Evolutionary conservation across 2,329 filamentous ascomycete genomes (phyloP).

Genomic region (Trichoderma endophyticum): DNA sequence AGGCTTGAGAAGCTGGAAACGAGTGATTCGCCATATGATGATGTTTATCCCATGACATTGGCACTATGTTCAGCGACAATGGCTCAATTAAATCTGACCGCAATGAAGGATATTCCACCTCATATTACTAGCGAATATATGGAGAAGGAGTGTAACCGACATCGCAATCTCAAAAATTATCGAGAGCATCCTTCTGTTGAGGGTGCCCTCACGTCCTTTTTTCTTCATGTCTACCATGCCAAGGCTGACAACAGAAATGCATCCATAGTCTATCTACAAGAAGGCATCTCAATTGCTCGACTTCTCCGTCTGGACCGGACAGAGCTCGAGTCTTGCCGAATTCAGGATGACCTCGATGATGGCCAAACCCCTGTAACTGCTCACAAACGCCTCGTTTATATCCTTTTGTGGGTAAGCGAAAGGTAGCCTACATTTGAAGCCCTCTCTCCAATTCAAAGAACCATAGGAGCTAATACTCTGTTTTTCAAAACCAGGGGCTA

Average conservation of each 20-base stretch:
- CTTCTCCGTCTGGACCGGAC: slow-evolving; percentile 4
- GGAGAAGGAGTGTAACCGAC: slow-evolving; percentile 11
- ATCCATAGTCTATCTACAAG: slow-evolving; percentile 13
- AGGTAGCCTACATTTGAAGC: background rate
- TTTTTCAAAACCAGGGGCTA: background rate
- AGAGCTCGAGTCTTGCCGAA: background rate
- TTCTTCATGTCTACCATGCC: slow-evolving; percentile 17
- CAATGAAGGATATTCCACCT: background rate
- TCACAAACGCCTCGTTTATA: slow-evolving; percentile 5
- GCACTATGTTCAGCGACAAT: slow-evolving; percentile 15
- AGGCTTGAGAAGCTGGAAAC: background rate
- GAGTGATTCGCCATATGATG: background rate
- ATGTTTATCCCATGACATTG: slow-evolving; percentile 9
- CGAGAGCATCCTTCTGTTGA: slow-evolving; percentile 13
- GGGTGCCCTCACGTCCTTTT: slow-evolving; percentile 12
- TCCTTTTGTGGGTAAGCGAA: slow-evolving; percentile 17
- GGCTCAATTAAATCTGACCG: slow-evolving; percentile 10
- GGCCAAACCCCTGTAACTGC: background rate
- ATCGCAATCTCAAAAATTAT: slow-evolving; percentile 6
- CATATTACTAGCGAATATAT: slow-evolving; percentile 9
- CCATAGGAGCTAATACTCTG: background rate
- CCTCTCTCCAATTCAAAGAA: background rate
- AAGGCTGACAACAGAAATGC: slow-evolving; percentile 15
- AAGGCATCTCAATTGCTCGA: slow-evolving; percentile 15
- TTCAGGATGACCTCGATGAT: background rate